Percentiles rank a stretch among this genome's conserved stretches.
Conservation (phyloP, 1,284 basidiomycete genomes). For the Hypsizygus ulmarius region DNA sequence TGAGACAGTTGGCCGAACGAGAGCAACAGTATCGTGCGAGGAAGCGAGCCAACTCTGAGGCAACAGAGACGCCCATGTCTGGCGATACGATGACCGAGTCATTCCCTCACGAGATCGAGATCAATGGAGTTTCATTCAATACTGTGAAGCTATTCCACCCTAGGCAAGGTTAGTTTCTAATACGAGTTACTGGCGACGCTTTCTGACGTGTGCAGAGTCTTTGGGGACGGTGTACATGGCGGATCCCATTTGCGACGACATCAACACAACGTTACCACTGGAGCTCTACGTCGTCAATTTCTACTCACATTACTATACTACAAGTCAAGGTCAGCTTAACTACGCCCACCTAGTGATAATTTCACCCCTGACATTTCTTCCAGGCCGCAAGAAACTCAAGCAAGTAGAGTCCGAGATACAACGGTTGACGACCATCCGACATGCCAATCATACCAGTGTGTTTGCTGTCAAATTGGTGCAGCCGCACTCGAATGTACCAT, state of each 20-base stretch:
- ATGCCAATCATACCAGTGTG: conserved; percentile 59
- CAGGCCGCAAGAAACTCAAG: conserved; percentile 60
- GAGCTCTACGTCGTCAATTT: conserved; percentile 68
- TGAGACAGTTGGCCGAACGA: conserved; percentile 50
- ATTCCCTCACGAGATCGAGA: conserved; percentile 54
- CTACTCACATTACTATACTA: conserved; percentile 62
- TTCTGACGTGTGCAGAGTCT: conserved; percentile 41
- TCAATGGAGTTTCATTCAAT: conserved; percentile 56
- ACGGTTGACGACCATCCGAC: conserved; percentile 53
- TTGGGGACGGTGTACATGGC: conserved; percentile 67
- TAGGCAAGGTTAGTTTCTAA: conserved; percentile 46
- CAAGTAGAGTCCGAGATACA: conserved; percentile 65
- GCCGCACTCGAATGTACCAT: conserved; percentile 45
- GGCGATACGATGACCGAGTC: conserved; percentile 58
- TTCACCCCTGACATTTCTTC: conserved; percentile 11
- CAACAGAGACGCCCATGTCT: conserved; percentile 55
- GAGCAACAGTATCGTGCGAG: conserved; percentile 55
- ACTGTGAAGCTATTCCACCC: conserved; percentile 71
- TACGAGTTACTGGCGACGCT: not conserved
- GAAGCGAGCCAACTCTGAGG: conserved; percentile 61
- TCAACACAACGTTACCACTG: conserved; percentile 51
- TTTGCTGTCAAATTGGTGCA: conserved; percentile 63
- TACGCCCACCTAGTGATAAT: conserved; percentile 1
- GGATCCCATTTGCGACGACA: conserved; percentile 67
- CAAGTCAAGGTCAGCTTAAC: conserved; percentile 49